These are phyloP conservation scores for Aquilaria agallochum DNA, from an alignment of 441 rosid genomes.

Conservation along the genomic window DNA sequence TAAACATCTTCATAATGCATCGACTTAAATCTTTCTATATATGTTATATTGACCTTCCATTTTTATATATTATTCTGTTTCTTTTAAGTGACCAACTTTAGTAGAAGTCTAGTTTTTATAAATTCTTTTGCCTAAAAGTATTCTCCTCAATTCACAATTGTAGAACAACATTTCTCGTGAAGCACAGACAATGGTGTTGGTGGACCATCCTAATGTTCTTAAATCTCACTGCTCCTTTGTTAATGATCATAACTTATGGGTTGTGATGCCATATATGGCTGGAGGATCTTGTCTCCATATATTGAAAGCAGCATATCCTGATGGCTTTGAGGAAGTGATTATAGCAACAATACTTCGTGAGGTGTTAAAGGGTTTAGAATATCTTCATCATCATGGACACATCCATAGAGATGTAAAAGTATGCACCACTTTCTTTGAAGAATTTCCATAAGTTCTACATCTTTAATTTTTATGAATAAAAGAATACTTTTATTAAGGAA, in stretches of 20 bases:
- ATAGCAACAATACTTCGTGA: constrained; percentile 91
- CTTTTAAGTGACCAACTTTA: too few species aligned
- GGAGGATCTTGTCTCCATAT: constrained; percentile 99
- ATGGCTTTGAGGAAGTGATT: constrained; percentile 89
- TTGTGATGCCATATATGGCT: constrained; percentile 96
- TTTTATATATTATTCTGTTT: not conserved
- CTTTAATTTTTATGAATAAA: too few species aligned
- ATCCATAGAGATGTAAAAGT: constrained; percentile 98
- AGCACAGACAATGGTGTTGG: constrained; percentile 95
- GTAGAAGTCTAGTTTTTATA: too few species aligned
- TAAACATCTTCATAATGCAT: too few species aligned
- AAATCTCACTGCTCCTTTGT: constrained; percentile 95
- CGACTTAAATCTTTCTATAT: too few species aligned
- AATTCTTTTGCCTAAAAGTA: not conserved
- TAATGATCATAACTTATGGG: constrained; percentile 89
- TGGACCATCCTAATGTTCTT: constrained; percentile 91
- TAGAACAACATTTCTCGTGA: constrained; percentile 88
- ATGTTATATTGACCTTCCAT: not conserved
- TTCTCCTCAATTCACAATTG: not conserved
- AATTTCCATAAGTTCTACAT: not conserved
- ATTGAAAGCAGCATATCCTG: constrained; percentile 87
- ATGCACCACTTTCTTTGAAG: constrained; percentile 12
- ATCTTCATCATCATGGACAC: constrained; percentile 98
- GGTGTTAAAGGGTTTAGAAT: constrained; percentile 84
- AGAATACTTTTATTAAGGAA: too few species aligned